Base-by-base conservation (phyloP, 2,329 filamentous ascomycete genomes). In the Verticillium longisporum region DNA sequence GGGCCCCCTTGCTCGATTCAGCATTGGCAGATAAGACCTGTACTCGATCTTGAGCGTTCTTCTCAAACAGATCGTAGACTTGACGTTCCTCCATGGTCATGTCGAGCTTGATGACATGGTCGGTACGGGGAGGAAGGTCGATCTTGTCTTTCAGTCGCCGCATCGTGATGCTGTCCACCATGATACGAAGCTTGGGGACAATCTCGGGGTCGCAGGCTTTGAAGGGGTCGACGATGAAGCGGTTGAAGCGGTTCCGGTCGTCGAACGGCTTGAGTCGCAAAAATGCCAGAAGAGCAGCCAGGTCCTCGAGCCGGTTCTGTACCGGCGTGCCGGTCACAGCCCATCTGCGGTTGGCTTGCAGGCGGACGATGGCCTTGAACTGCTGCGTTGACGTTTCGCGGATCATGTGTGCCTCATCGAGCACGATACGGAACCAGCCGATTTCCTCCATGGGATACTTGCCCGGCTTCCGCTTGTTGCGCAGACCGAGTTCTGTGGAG, bases 311-410 rank as follows among this genome's bases (percentile, higher is more conserved):
- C 4, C 91, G 88, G 70, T 99, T 99, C 74, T 98, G 94, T 9
- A 98, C 91, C 0, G 93, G 95, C 0, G 95, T 98, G 60, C 94
- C 95, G 0, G 95, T 98, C n/a, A 98, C 91, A 2, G 93, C 94
- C 95, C 95, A 99, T 37, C 93, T 88, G 36, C 93, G 86, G 69
- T 90, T 84, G 2, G 92, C 91, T 63, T 90, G 83, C 2, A 98
- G 79, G 21, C 86, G 84, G 65, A 92, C 93, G 21, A 95, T 91
- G 3, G 91, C 91, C 71, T 93, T 92, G 60, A 92, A 96, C 66
- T 94, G 89, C 50, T 90, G 79, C 0, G 92, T 94, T 3, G 81
- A 84, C 64, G 91, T 88, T 68, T 96, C 94, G 32, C 95, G 90
- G 66, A 99, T 98, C 74, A 90, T 90, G 72, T 99, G 95, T 0